Evolutionary conservation across 306 rosid species (phyloP), one percentile per base, ranked within the genome.

Genomic region (Vicia sativa): DNA sequence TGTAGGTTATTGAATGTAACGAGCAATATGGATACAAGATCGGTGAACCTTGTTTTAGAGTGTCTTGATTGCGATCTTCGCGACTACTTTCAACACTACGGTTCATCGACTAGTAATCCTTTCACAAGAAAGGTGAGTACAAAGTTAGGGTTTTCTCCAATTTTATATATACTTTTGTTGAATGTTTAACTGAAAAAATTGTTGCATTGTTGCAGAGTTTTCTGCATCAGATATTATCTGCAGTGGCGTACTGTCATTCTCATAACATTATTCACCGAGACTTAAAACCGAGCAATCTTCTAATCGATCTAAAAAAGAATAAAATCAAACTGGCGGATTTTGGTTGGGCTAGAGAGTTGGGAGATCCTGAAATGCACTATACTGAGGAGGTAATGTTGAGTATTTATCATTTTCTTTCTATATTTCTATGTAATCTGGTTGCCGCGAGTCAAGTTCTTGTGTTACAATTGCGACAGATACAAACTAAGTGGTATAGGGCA

Each of bases 161-260:
- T 46, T 6, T 1, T 25, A 25, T 3, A 25, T 25, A 25, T 25
- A 25, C 28, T 25, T 25, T 25, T 25, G 28, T 25, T 25, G 28
- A 25, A 6, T 15, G 15, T 65, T 65, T 56, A 13, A 9, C 9
- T 25, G 3, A 2, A 25, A 25, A 25, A 25, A 1, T 39, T 26
- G 18, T 2, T 21, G 12, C 21, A 5, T 53, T 37, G 9, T 46
- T 35, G 31, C 28, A 78, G 81, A 28, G 15, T 9, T 29, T 65
- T 38, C 6, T 72, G 61, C 6, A 28, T 4, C 81, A 78, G 18
- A 66, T 67, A 5, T 74, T 78, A 5, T 6, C 59, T n/a, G 78
- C 65, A 0, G 66, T 72, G 41, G 71, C 41, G 0, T 66, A 59
- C 12, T 67, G 68, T 4, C 82, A 72, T 67, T 8, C 74, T 7